Percentiles rank a stretch among this genome's conserved stretches.
These are phyloP conservation scores for Fraxinus cuspidata DNA, from an alignment of 257 asterid species.

Conservation along the genomic window DNA sequence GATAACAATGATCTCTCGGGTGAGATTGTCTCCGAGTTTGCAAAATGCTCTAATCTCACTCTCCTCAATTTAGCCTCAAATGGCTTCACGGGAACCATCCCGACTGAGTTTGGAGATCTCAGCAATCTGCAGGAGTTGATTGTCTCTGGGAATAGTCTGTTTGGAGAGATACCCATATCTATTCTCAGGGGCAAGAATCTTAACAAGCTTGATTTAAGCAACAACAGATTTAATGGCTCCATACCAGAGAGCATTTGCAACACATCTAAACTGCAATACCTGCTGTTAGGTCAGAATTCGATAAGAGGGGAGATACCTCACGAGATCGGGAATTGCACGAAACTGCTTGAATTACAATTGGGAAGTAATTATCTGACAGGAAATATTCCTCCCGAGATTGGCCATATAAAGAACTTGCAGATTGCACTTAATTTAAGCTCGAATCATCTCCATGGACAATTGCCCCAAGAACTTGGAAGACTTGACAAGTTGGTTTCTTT, in stretches of 20 bases:
- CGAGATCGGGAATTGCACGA: conserved; percentile 82
- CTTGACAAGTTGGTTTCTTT: conserved; percentile 90
- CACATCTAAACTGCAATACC: conserved; percentile 73
- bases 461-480: conserved; percentile 85
- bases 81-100: conserved; percentile 67
- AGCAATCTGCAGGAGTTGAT: conserved; percentile 80
- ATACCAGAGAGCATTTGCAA: conserved; percentile 72
- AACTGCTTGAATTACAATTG: conserved; percentile 76
- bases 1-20: conserved; percentile 81
- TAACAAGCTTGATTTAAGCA: conserved; percentile 83
- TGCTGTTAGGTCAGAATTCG: conserved; percentile 63
- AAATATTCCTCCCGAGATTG: conserved; percentile 78
- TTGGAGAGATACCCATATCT: conserved; percentile 74
- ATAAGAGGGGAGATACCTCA: conserved; percentile 74
- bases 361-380: conserved; percentile 76
- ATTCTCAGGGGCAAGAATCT: conserved; percentile 67
- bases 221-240: conserved; percentile 68
- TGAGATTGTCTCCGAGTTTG: conserved; percentile 71
- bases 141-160: conserved; percentile 62
- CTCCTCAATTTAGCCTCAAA: conserved; percentile 91
- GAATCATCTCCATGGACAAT: conserved; percentile 69
- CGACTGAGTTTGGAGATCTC: conserved; percentile 73
- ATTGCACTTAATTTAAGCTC: conserved; percentile 78
- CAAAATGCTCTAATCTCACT: conserved; percentile 71
- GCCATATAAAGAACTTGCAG: conserved; percentile 85